Evolutionary conservation across 2,329 filamentous ascomycete genomes (phyloP), one percentile per base, ranked within the genome.

Genomic region (Aspergillus terreus): DNA sequence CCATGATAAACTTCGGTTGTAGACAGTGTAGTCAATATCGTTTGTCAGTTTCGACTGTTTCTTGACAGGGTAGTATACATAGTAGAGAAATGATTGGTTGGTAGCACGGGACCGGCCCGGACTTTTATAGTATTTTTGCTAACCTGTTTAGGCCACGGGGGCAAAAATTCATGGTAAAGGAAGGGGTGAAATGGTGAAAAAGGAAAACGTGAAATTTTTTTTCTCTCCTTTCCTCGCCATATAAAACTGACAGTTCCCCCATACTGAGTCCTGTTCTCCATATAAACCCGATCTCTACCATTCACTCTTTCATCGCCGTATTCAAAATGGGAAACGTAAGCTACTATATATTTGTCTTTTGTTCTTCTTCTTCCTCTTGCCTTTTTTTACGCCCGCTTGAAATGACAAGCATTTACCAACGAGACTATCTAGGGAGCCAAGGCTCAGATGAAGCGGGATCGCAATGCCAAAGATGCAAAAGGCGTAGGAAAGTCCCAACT

Each of bases 381-480:
- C 9, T 10, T 30, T 30, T 30, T 10, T 11, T 30, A 19, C 10
- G 44, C 33, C 32, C 30, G 45, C 15, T 15, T 40, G 6, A 23
- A 46, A 48, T 49, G 30, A 53, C 38, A 46, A 14, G 21, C n/a
- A 54, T 47, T 25, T 48, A 19, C 35, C 15, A 38, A 55, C 45
- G 35, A 17, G 14, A 38, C 35, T 38, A 14, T 9, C 35, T 5
- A 67, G 64, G 84, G 84, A 75, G 82, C 81, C 71, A 86, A 83
- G 72, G 83, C 84, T 69, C 77, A 80, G 69, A 82, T 85, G 74
- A 88, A 88, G 82, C 85, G 86, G 59, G 86, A 87, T 71, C 85
- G 86, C 73, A 84, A 84, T 69, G 76, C 77, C 58, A 86, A 87
- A 73, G 81, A 86, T 57, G 69, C 68, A 58, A 81, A 78, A 66